A percentile compares a stretch with the other conserved stretches of the same genome.
Conservation (phyloP, 2,329 filamentous ascomycete species). For the Penicillium paneum region DNA sequence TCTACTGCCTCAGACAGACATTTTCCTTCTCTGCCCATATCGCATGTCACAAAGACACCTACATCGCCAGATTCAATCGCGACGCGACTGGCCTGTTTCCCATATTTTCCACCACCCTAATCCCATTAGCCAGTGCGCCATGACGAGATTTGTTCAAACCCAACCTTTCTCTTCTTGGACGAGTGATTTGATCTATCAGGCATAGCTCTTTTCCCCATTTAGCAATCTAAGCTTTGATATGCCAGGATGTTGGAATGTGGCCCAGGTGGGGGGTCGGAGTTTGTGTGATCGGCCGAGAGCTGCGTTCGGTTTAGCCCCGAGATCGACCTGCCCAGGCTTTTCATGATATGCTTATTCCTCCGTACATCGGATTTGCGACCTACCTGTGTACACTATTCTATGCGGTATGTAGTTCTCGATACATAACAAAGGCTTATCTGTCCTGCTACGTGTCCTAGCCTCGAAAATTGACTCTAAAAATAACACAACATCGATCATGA, state of each 20-base stretch:
- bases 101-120: constrained; percentile 32
- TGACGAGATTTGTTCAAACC: not conserved
- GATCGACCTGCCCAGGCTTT: constrained; percentile 13
- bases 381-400: not conserved
- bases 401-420: not conserved
- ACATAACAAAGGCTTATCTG: not conserved
- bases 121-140: constrained; percentile 1
- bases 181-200: constrained; percentile 21
- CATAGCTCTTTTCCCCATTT: constrained; percentile 33
- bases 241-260: not conserved
- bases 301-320: constrained; percentile 19
- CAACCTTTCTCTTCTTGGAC: constrained; percentile 37
- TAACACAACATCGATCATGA: not conserved
- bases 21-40: constrained; percentile 59
- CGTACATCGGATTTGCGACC: no score
- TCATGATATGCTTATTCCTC: not conserved
- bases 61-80: constrained; percentile 51
- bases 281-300: constrained; percentile 18
- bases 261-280: constrained; percentile 8
- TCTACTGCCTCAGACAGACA: constrained; percentile 57
- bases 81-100: constrained; percentile 24
- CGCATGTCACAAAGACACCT: constrained; percentile 63
- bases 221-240: constrained; percentile 1
- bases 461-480: not conserved
- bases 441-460: not conserved